Evolutionary conservation across 805 yeast species (phyloP).

Genomic region (Danielia oregonensis): DNA sequence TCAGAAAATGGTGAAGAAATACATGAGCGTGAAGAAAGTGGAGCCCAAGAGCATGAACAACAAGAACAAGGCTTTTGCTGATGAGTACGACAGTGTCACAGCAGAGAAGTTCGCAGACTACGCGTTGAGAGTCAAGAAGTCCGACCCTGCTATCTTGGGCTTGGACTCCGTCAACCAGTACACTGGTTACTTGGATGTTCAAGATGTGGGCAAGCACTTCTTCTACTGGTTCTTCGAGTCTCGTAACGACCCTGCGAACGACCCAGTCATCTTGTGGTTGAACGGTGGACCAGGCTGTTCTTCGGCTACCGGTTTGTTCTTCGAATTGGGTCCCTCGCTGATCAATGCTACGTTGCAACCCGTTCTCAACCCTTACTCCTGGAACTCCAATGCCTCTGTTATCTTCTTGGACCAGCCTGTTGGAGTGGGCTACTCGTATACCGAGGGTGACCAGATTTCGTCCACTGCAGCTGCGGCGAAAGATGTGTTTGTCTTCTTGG

Average conservation of each 20-base stretch:
- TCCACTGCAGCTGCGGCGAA: conserved; percentile 13
- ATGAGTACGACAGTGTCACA: conserved; percentile 10
- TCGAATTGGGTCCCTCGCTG: conserved; percentile 87
- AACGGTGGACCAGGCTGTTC: conserved; percentile 98
- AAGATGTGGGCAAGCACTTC: conserved; percentile 80
- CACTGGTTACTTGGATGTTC: conserved; percentile 81
- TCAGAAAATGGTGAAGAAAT: conserved; percentile 1
- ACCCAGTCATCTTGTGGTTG: conserved; percentile 87
- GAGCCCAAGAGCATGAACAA: conserved; percentile 6
- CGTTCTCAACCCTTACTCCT: conserved; percentile 75
- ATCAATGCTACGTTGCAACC: conserved; percentile 66
- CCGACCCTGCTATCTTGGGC: conserved; percentile 47
- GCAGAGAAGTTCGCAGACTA: conserved; percentile 21
- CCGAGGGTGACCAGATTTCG: conserved; percentile 23
- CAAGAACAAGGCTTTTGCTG: conserved; percentile 2
- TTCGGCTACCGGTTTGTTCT: conserved; percentile 82
- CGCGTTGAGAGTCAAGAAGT: conserved; percentile 5
- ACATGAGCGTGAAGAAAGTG: conserved; percentile 1
- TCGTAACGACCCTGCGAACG: conserved; percentile 61
- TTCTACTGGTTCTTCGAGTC: conserved; percentile 94
- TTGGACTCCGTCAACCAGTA: conserved; percentile 79
- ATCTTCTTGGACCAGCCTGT: conserved; percentile 93
- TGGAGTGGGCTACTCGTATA: conserved; percentile 83
- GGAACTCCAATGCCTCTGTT: conserved; percentile 90
- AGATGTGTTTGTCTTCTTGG: conserved; percentile 32